These are phyloP conservation scores for Candida dendrica DNA, from an alignment of 805 yeast species.

Conservation along the genomic window DNA sequence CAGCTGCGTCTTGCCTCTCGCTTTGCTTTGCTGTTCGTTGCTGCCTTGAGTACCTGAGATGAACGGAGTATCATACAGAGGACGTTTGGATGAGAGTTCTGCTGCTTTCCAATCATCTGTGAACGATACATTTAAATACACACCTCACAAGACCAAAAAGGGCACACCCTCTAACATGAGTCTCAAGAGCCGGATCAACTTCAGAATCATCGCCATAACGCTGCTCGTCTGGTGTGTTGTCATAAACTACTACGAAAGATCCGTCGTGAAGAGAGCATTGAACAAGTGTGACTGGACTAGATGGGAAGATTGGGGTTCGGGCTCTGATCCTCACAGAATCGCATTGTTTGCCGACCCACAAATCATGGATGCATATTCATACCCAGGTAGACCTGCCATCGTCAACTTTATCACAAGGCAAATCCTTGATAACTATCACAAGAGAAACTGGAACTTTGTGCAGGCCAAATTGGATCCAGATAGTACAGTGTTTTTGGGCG, in stretches of 20 bases:
- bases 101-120: not conserved
- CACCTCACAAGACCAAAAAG: not conserved
- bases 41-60: not conserved
- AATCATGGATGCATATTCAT: slow-evolving; percentile 80
- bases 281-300: slow-evolving; percentile 50
- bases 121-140: not conserved
- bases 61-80: slow-evolving; percentile 2
- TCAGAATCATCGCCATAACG: slow-evolving; percentile 6
- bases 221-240: slow-evolving; percentile 34
- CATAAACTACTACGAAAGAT: slow-evolving; percentile 48
- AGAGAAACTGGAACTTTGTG: slow-evolving; percentile 60
- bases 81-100: not conserved
- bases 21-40: no score
- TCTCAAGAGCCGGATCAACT: slow-evolving; percentile 4
- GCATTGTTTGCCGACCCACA: slow-evolving; percentile 90
- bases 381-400: slow-evolving; percentile 57
- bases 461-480: slow-evolving; percentile 63
- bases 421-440: slow-evolving; percentile 72
- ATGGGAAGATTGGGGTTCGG: slow-evolving; percentile 55
- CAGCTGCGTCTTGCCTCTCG: no score
- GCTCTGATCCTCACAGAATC: slow-evolving; percentile 38
- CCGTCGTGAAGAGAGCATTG: slow-evolving; percentile 38
- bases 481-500: slow-evolving; percentile 76
- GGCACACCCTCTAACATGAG: not conserved
- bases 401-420: slow-evolving; percentile 49